These are phyloP conservation scores for Asterophora parasitica DNA, from an alignment of 768 basidiomycete genomes.

Conservation along the genomic window DNA sequence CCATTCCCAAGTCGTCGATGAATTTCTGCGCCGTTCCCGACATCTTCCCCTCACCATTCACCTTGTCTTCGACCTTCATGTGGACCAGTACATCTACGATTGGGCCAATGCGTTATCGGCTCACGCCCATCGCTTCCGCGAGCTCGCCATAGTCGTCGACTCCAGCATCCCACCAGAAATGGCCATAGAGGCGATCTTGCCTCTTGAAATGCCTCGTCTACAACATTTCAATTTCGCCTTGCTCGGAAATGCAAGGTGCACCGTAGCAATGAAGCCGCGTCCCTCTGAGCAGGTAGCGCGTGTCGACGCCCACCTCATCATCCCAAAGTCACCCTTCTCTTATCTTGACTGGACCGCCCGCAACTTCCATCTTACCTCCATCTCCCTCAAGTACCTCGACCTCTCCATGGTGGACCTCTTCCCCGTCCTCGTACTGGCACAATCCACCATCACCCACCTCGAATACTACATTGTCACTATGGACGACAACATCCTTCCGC, in stretches of 20 bases:
- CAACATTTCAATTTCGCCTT: slow-evolving; percentile 11
- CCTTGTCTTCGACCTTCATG: slow-evolving; percentile 2
- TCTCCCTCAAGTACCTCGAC: slow-evolving; percentile 14
- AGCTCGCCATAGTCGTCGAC: not conserved
- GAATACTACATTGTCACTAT: slow-evolving; percentile 11
- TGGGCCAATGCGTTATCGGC: slow-evolving; percentile 2
- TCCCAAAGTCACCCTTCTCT: slow-evolving; percentile 2
- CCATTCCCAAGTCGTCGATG: slow-evolving; percentile 5
- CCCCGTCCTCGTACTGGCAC: slow-evolving; percentile 14
- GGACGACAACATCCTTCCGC: not conserved
- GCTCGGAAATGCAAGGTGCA: slow-evolving; percentile 5
- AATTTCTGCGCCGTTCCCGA: slow-evolving; percentile 12
- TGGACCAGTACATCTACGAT: not conserved
- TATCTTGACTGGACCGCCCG: slow-evolving; percentile 14
- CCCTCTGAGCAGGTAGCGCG: not conserved
- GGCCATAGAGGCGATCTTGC: slow-evolving; percentile 3
- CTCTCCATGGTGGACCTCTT: slow-evolving; percentile 8
- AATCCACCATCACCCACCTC: slow-evolving; percentile 12
- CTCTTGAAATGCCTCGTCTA: slow-evolving; percentile 4
- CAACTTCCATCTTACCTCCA: slow-evolving; percentile 11
- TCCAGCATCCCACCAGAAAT: not conserved
- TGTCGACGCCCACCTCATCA: not conserved
- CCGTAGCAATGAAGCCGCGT: slow-evolving; percentile 5
- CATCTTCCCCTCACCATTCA: slow-evolving; percentile 11
- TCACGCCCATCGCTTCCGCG: slow-evolving; percentile 8